Conservation (phyloP, 805 yeast species). For the Schwanniomyces sp. region DNA sequence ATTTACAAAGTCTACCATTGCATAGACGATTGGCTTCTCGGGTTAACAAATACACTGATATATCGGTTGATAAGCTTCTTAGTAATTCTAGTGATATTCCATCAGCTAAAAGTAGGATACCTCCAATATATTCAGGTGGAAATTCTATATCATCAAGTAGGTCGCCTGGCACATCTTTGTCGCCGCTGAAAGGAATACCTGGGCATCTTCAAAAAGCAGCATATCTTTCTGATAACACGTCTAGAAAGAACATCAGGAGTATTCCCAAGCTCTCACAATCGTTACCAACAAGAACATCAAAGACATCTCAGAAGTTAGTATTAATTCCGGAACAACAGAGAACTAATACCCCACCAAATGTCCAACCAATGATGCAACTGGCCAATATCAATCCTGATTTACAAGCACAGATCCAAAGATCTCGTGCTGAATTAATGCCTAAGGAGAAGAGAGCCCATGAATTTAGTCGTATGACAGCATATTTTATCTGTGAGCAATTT, state of each 20-base stretch:
- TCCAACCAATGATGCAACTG: slow-evolving; percentile 7
- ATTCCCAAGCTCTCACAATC: slow-evolving; percentile 53
- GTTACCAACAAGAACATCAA: slow-evolving; percentile 75
- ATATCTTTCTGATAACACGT: neutral
- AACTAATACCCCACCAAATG: slow-evolving; percentile 10
- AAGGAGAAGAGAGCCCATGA: slow-evolving; percentile 61
- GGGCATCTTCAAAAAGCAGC: neutral
- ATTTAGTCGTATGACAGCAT: slow-evolving; percentile 86
- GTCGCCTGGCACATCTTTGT: slow-evolving; percentile 12
- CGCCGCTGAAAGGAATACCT: slow-evolving; percentile 11
- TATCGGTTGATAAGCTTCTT: slow-evolving; percentile 77
- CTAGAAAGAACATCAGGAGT: slow-evolving; percentile 41
- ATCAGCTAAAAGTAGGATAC: slow-evolving; percentile 61
- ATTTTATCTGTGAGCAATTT: slow-evolving; percentile 82
- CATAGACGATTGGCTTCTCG: slow-evolving; percentile 28
- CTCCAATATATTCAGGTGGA: slow-evolving; percentile 22
- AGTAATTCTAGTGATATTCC: slow-evolving; percentile 86
- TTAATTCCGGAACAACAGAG: slow-evolving; percentile 67
- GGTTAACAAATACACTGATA: slow-evolving; percentile 60
- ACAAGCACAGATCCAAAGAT: slow-evolving; percentile 34
- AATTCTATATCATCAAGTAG: slow-evolving; percentile 5
- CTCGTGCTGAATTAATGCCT: slow-evolving; percentile 57
- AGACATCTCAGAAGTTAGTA: slow-evolving; percentile 82
- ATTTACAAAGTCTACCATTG: neutral
- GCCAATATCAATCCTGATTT: slow-evolving; percentile 11